phyloP scores from a whole-genome alignment of 2,329 filamentous ascomycete genomes.

The Thielaviopsis cerberus region DNA sequence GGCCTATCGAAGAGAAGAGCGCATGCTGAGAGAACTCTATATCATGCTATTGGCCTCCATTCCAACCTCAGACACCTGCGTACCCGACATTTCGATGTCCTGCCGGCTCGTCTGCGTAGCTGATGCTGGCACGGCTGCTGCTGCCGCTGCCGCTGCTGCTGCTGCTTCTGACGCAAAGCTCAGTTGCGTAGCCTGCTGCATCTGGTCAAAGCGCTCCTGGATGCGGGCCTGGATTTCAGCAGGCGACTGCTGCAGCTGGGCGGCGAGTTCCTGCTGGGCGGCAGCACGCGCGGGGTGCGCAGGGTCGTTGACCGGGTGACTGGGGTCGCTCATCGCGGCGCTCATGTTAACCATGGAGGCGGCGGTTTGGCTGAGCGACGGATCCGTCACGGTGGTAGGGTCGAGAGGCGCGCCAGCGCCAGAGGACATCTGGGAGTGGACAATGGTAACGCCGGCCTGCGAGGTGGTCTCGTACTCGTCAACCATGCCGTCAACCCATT shows the following conservation, averaged over 20 bases:
- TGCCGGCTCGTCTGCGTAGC: background rate
- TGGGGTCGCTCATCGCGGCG: constrained; percentile 1
- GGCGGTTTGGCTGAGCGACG: constrained; percentile 6
- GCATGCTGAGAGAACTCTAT: background rate
- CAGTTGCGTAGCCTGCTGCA: constrained; percentile 5
- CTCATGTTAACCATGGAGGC: constrained; percentile 4
- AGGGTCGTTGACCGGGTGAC: constrained; percentile 1
- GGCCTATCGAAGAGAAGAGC: background rate
- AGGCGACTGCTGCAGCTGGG: constrained; percentile 5
- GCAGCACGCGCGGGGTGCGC: background rate
- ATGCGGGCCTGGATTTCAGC: constrained; percentile 8
- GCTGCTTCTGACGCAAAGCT: background rate
- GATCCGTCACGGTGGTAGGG: constrained; percentile 9
- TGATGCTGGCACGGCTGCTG: background rate
- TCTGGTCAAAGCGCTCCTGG: constrained; percentile 8
- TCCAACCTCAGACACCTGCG: background rate
- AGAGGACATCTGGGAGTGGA: background rate
- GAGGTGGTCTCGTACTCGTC: constrained; percentile 6
- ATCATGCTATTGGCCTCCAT: background rate
- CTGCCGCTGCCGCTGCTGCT: background rate
- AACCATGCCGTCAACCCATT: constrained; percentile 11
- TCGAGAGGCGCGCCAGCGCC: background rate
- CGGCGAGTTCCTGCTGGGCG: constrained; percentile 7
- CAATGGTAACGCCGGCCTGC: background rate
- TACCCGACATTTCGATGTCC: background rate